Conservation (phyloP, 345 rosid species). For the Psidium friedrichsthalianum region DNA sequence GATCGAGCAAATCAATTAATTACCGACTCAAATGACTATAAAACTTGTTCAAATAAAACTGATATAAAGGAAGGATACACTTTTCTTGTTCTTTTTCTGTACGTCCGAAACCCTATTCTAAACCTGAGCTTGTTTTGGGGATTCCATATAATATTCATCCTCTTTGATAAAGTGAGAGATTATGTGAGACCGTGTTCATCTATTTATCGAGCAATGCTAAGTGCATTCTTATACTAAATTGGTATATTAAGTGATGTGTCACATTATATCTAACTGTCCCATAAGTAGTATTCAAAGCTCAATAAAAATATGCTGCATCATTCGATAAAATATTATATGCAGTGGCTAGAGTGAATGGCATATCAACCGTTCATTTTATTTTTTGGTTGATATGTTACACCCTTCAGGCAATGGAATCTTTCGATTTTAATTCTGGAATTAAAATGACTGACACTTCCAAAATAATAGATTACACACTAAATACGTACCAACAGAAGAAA, state of each 20-base stretch:
- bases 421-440: neutral
- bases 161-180: neutral
- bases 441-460: neutral
- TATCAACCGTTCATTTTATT: neutral
- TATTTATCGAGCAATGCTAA: neutral
- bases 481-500: neutral
- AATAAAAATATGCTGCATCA: neutral
- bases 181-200: neutral
- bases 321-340: neutral
- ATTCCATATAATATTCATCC: neutral
- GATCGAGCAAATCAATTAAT: neutral
- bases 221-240: neutral
- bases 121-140: neutral
- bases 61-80: neutral
- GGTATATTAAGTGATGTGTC: neutral
- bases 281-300: neutral
- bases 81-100: neutral
- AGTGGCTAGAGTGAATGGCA: neutral
- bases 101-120: neutral
- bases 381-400: neutral
- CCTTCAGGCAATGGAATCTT: neutral
- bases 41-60: neutral
- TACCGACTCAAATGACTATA: neutral
- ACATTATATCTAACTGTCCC: neutral
- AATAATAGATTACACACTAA: neutral